Base-by-base conservation (phyloP, 225 moss, liverwort and hornwort genomes). In the Lunularia cruciata region DNA sequence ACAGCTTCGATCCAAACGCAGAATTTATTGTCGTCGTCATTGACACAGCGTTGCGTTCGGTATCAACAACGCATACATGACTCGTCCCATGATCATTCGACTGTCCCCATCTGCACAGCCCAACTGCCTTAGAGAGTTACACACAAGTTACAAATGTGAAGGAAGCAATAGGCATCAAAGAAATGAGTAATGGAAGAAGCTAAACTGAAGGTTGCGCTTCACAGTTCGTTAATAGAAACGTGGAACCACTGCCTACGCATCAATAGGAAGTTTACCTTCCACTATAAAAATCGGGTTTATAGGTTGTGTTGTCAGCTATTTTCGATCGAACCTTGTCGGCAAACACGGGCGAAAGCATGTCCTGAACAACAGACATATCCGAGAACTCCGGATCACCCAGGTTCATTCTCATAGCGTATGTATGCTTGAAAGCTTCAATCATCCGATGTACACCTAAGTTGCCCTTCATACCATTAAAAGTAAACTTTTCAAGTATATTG, bases 351-450 rank as follows among this genome's bases (percentile, higher is more conserved):
- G 85, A 76, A 3, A 88, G 75, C 95, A 95, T 95, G 46, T 95
- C 95, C 4, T 76, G 81, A 8, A 95, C 79, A 36, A 95, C 88
- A 0, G 72, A 15, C 40, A 90, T 61, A 58, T 92, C 81, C 0
- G 78, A 78, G 30, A 89, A 95, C 6, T 69, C 79, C 32, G 91
- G 92, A 60, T 95, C 92, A 5, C 5, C 95, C 64, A 95, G 62
- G 46, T 80, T 71, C 66, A 85, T 83, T 47, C 92, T 89, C 0
- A 92, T 84, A 3, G 95, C 92, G 19, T 71, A 95, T 0, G 92
- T 83, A 25, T 95, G 92, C 73, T 95, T 95, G 75, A 95, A 90
- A 14, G 95, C 90, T 72, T 95, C 95, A 27, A 92, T 74, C 0
- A 92, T 67, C 12, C 79, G 92, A 63, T 95, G 95, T 32, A 89